Conservation (phyloP, 768 basidiomycete species). For the Lentinula boryana region DNA sequence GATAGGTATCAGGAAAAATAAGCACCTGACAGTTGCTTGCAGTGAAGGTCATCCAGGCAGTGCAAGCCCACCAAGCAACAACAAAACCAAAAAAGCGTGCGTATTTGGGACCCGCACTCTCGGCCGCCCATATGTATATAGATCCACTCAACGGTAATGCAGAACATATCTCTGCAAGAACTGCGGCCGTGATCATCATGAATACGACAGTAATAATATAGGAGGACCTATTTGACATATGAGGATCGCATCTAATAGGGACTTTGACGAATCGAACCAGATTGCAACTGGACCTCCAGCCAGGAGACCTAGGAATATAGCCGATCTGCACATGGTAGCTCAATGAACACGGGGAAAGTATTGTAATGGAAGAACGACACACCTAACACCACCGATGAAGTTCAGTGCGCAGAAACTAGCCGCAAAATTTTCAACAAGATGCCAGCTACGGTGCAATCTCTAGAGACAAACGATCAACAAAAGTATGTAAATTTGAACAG, state of each 20-base stretch:
- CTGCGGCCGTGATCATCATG: slow-evolving; percentile 83
- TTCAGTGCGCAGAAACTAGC: slow-evolving; percentile 88
- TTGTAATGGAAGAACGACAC: slow-evolving; percentile 9
- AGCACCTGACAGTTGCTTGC: slow-evolving; percentile 81
- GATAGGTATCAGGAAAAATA: not conserved
- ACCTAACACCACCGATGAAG: slow-evolving; percentile 87
- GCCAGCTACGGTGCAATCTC: slow-evolving; percentile 87
- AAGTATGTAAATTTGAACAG: slow-evolving; percentile 8
- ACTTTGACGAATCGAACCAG: slow-evolving; percentile 41
- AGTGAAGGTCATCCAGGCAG: slow-evolving; percentile 94
- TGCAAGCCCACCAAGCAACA: slow-evolving; percentile 91
- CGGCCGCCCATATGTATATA: slow-evolving; percentile 93
- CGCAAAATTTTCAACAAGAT: slow-evolving; percentile 77
- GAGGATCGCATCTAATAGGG: slow-evolving; percentile 3
- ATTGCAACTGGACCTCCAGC: slow-evolving; percentile 86
- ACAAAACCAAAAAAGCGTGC: slow-evolving; percentile 84
- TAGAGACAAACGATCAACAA: slow-evolving; percentile 21
- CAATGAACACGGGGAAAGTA: not conserved
- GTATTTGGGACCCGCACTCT: slow-evolving; percentile 84
- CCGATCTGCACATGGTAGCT: slow-evolving; percentile 41
- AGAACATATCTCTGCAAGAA: slow-evolving; percentile 88
- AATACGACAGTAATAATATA: slow-evolving; percentile 78
- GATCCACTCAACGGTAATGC: slow-evolving; percentile 84
- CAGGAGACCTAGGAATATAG: slow-evolving; percentile 73
- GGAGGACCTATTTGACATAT: slow-evolving; percentile 56